Base-by-base conservation (phyloP, 805 yeast species). In the Cyberlindnera americana region DNA sequence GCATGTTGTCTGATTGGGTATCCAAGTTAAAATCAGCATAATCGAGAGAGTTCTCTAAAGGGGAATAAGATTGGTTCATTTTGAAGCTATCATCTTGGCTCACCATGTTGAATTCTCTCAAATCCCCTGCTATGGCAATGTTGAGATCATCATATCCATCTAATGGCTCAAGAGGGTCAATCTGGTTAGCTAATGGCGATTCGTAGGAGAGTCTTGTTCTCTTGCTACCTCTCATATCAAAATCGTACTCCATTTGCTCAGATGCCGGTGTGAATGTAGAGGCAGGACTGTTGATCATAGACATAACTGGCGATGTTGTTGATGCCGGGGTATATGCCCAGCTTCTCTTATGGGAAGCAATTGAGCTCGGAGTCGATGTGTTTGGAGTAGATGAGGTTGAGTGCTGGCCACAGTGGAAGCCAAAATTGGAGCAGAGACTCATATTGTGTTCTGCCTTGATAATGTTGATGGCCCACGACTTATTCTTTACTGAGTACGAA, bases 401-500 rank as follows among this genome's bases (percentile, higher is more conserved):
- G 11, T 34, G 32, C 27, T 29, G 23, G 27, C 43, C 54, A 32
- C 50, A 53, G 34, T 56, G 29, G 33, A 29, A 19, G 28, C 43
- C 54, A 32, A 53, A 53, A 35, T 56, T 56, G 19, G 53, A 47
- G 33, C 61, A 56, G 5, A 56, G 30, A 6, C 33, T 19, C 23
- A 41, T 33, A 33, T 46, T 50, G 38, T 56, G 61, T 16, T 56
- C 61, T 14, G 37, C 38, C 36, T 49, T 56, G 32, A 52, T 49
- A 32, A 56, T 51, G 29, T 40, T 52, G 18, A 51, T 49, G 1
- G 50, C 40, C 61, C 61, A 56, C 3, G 18, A 21, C 26, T 54
- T 49, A 26, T 50, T 44, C 38, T 55, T 56, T 22, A 54, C 54
- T 0, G 59, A 54, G 34, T 46, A 53, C 23, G 57, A 53, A 16